These are phyloP conservation scores for Paramecium biaurelia DNA, from an alignment of 73 alveolate species.

Conservation along the genomic window DNA sequence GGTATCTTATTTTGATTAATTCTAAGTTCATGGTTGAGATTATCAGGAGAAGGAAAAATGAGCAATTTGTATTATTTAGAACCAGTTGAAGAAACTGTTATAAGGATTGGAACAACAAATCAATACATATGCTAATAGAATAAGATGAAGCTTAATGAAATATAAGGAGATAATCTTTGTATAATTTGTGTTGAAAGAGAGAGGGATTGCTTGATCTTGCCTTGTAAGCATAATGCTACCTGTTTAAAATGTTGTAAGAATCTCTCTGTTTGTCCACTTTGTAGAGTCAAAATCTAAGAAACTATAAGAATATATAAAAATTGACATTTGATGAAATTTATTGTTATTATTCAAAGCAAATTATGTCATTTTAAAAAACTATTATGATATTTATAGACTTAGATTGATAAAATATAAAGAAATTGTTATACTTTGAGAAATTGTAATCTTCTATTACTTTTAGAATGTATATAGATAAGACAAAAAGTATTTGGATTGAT, in stretches of 20 bases:
- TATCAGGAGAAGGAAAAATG: constrained; percentile 53
- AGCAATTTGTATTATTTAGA: neutral
- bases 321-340: constrained; percentile 20
- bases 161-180: constrained; percentile 56
- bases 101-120: constrained; percentile 59
- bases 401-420: too few relatives aligned
- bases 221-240: constrained; percentile 83
- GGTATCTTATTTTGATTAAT: neutral
- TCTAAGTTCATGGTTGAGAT: constrained; percentile 60
- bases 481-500: neutral
- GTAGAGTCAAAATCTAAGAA: constrained; percentile 77
- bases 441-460: too few relatives aligned
- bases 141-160: neutral
- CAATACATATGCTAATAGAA: constrained; percentile 44
- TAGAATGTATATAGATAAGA: neutral
- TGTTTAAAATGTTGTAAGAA: constrained; percentile 81
- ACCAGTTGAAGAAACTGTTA: constrained; percentile 20
- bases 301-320: constrained; percentile 72
- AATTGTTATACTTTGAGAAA: neutral
- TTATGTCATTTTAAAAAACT: neutral
- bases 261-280: constrained; percentile 75
- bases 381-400: neutral
- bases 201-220: constrained; percentile 75
- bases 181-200: constrained; percentile 73
- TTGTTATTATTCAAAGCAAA: neutral